Evolutionary conservation across 768 basidiomycete genomes (phyloP).

Genomic region (Polyporus arcularius): DNA sequence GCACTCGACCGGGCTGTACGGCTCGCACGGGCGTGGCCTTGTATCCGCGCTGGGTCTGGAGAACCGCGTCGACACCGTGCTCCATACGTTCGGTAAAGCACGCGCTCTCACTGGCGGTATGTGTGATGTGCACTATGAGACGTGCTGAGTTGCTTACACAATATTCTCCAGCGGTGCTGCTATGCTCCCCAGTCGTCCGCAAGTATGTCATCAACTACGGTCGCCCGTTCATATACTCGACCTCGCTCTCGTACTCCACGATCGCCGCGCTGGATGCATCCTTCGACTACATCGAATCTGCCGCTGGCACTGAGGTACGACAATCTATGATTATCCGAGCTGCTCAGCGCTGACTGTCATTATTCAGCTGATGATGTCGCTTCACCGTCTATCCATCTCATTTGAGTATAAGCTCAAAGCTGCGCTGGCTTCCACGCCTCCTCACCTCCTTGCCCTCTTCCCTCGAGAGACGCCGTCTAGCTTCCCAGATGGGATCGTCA

Average conservation of each 20-base stretch:
- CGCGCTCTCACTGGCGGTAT: conserved; percentile 6
- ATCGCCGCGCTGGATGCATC: not conserved
- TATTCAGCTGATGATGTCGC: not conserved
- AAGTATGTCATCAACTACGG: conserved; percentile 7
- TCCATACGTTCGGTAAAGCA: conserved; percentile 58
- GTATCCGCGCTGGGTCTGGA: conserved; percentile 42
- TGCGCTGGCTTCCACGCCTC: not conserved
- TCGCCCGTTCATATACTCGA: not conserved
- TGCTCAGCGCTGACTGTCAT: not conserved
- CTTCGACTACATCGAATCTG: not conserved
- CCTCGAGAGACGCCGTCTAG: not conserved
- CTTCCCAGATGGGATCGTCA: not conserved
- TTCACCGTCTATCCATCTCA: not conserved
- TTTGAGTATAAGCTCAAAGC: not conserved
- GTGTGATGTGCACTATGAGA: not conserved
- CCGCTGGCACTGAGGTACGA: not conserved
- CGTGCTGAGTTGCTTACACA: not conserved
- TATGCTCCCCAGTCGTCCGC: not conserved
- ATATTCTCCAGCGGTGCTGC: conserved; percentile 3
- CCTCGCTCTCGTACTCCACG: not conserved
- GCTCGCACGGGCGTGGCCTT: conserved; percentile 46
- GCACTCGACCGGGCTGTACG: conserved; percentile 54
- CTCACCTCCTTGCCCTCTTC: not conserved
- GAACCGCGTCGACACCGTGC: conserved; percentile 41
- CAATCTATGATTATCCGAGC: not conserved